Evolutionary conservation across 768 basidiomycete genomes (phyloP), one percentile per base, ranked within the genome.

Genomic region (Termitomyces sp.): DNA sequence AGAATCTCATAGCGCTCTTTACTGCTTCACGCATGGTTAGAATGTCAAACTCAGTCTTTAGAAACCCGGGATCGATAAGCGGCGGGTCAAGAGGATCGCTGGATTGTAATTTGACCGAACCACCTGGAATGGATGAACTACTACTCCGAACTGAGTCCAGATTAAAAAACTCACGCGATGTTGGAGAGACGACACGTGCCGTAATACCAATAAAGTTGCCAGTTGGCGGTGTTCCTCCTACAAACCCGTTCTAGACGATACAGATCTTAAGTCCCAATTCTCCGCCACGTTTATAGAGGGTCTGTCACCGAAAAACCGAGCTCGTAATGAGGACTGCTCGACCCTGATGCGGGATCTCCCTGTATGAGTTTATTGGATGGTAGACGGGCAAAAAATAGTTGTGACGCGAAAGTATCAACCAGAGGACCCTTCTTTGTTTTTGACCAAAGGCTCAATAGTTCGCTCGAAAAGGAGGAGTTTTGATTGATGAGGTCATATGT

Each of bases 281-380:
- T 50, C 17, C 38, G 14, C 15, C n/a, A 15, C n/a, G 15, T n/a
- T n/a, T 5, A 26, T 8, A 19, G 19, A 12, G 17, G 19, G 19
- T 14, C 26, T 24, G 57, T 14, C 30, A 63, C 60, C 22, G 60
- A 59, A 44, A 63, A 53, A 0, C 53, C 47, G 1, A 65, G 57
- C 48, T 69, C 68, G 30, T 64, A 63, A 54, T 69, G 66, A 28
- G 64, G 61, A n/a, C 61, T 65, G 10, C 55, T 44, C 1, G 50
- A 55, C 7, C 68, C 68, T 0, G 67, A 57, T 6, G 68, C 59
- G 4, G 68, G 68, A 52, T 68, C 66, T 4, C 21, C 37, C 12
- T 56, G 43, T 40, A 50, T 35, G 28, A 63, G 51, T 21, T 43
- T 9, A 11, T 45, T 21, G 5, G 32, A 42, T 11, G 61, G 60